Conservation (phyloP, 2,329 filamentous ascomycete genomes). For the Neofusicoccum umdonicola region DNA sequence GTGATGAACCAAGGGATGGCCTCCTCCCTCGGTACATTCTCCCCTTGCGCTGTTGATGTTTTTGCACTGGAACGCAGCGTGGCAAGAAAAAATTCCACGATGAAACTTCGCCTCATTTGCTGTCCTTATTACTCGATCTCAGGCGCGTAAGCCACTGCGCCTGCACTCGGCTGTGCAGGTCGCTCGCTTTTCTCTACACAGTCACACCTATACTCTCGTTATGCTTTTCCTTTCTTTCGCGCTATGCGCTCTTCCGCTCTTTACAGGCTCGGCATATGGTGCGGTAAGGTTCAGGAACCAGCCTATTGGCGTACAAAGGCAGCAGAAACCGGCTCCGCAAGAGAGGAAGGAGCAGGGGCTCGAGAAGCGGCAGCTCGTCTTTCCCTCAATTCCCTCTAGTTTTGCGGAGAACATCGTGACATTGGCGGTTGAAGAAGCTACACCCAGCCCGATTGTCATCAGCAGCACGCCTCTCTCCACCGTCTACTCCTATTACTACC, state of each 20-base stretch:
- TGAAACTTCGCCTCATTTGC: neutral
- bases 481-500: neutral
- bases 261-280: neutral
- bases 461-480: neutral
- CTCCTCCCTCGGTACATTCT: neutral
- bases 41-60: slow-evolving; percentile 12
- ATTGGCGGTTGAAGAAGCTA: neutral
- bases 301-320: neutral
- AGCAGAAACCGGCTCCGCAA: neutral
- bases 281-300: slow-evolving; percentile 1
- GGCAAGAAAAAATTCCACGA: neutral
- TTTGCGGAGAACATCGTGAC: neutral
- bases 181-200: neutral
- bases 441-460: neutral
- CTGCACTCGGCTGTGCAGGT: slow-evolving; percentile 1
- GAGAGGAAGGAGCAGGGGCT: neutral
- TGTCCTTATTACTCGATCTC: neutral
- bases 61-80: neutral
- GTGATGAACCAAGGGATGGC: neutral
- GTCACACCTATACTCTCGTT: neutral
- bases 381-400: neutral
- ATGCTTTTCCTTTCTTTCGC: slow-evolving; percentile 4
- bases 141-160: neutral
- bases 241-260: slow-evolving; percentile 14
- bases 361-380: slow-evolving; percentile 2